Conservation (phyloP, 2,329 filamentous ascomycete species). For the Talaromyces islandicus region DNA sequence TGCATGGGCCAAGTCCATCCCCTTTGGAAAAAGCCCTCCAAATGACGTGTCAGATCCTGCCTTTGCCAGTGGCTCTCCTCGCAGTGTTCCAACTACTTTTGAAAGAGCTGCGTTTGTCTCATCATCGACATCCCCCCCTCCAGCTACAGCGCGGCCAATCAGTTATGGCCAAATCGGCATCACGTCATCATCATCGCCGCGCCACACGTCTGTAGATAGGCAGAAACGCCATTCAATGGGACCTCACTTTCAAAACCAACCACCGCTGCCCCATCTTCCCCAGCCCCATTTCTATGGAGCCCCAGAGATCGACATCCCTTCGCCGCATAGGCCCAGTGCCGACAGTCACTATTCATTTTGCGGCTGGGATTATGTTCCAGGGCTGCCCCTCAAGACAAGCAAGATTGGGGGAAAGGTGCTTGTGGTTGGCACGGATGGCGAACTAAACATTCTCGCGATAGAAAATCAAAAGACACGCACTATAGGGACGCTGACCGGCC, state of each 20-base stretch:
- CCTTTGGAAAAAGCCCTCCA: constrained; percentile 40
- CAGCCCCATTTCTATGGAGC: constrained; percentile 73
- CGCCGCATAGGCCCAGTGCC: constrained; percentile 15
- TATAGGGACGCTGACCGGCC: constrained; percentile 64
- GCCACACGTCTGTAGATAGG: constrained; percentile 31
- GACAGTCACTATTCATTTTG: constrained; percentile 67
- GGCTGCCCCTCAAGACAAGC: constrained; percentile 37
- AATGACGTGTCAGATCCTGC: constrained; percentile 30
- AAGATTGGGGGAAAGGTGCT: constrained; percentile 56
- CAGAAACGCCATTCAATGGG: constrained; percentile 34
- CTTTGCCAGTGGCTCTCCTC: constrained; percentile 32
- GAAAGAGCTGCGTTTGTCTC: constrained; percentile 35
- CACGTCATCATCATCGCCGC: constrained; percentile 22
- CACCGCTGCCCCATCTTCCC: constrained; percentile 64
- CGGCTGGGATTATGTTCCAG: constrained; percentile 66
- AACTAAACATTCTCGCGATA: constrained; percentile 68
- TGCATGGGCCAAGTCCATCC: constrained; percentile 41
- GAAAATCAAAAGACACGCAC: constrained; percentile 66
- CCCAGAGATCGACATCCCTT: constrained; percentile 62
- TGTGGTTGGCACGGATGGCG: constrained; percentile 73
- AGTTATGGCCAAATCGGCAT: constrained; percentile 36
- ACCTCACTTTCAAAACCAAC: constrained; percentile 28
- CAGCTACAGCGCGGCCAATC: constrained; percentile 33
- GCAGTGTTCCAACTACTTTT: constrained; percentile 32
- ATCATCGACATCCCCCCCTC: constrained; percentile 39